Conservation (phyloP, 352 stramenopile genomes). For the Globisporangium sylvaticum region DNA sequence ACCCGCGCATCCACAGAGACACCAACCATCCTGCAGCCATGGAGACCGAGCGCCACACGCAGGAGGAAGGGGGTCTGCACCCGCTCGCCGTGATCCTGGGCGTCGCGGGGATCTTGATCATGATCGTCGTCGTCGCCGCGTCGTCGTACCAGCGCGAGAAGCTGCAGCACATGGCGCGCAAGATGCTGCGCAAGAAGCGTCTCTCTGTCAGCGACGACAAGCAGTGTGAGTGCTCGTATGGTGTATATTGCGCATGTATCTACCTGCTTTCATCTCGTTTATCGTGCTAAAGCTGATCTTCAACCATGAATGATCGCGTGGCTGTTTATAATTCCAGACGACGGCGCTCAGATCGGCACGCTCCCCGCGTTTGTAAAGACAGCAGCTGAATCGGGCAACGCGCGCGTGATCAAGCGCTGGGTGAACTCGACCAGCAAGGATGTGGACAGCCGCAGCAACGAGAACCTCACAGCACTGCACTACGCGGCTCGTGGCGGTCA, state of each 20-base stretch:
- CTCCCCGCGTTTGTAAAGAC: conserved; percentile 62
- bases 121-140: conserved; percentile 64
- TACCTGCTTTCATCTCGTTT: neutral
- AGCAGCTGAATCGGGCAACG: conserved; percentile 71
- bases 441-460: conserved; percentile 57
- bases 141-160: conserved; percentile 79
- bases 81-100: conserved; percentile 63
- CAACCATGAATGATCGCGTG: neutral
- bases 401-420: conserved; percentile 79
- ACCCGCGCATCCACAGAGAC: no score
- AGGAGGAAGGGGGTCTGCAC: conserved; percentile 36
- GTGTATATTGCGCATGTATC: neutral
- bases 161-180: conserved; percentile 76
- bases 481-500: conserved; percentile 71
- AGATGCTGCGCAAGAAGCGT: conserved; percentile 69
- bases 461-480: conserved; percentile 81
- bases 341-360: conserved; percentile 26
- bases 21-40: neutral
- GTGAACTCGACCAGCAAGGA: conserved; percentile 63
- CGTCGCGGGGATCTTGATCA: conserved; percentile 47
- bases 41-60: conserved; percentile 15
- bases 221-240: conserved; percentile 24
- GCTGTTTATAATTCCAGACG: conserved; percentile 14
- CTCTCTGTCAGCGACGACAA: conserved; percentile 40
- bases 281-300: neutral